These are phyloP conservation scores for Epithele typhae DNA, from an alignment of 768 basidiomycete species.

Conservation along the genomic window DNA sequence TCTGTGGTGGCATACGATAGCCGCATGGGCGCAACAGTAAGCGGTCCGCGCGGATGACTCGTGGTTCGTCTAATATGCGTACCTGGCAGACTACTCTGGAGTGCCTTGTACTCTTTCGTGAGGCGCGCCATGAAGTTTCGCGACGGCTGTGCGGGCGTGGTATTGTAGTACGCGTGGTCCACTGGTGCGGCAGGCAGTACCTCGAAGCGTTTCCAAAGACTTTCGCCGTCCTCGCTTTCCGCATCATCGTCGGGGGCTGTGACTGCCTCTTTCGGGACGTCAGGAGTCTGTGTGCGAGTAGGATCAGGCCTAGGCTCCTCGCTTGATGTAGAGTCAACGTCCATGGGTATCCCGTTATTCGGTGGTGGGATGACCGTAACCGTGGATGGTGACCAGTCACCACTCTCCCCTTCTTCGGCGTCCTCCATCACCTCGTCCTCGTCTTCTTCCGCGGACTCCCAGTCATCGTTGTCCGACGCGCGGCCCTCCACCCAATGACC, in stretches of 20 bases:
- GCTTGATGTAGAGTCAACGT: background rate
- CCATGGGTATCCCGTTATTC: slow-evolving; percentile 1
- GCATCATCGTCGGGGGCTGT: slow-evolving; percentile 24
- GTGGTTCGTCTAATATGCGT: slow-evolving; percentile 13
- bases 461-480: slow-evolving; percentile 26
- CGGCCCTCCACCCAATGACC: slow-evolving; percentile 28
- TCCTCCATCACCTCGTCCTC: slow-evolving; percentile 32
- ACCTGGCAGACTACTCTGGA: slow-evolving; percentile 83
- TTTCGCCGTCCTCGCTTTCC: slow-evolving; percentile 22
- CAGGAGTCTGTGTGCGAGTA: slow-evolving; percentile 16
- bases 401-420: slow-evolving; percentile 33
- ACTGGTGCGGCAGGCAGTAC: slow-evolving; percentile 67
- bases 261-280: slow-evolving; percentile 28
- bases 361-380: slow-evolving; percentile 10
- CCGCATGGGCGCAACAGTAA: too few relatives aligned
- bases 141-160: slow-evolving; percentile 57
- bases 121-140: slow-evolving; percentile 75
- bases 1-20: slow-evolving; percentile 50
- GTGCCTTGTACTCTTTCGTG: slow-evolving; percentile 76
- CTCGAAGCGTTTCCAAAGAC: slow-evolving; percentile 81
- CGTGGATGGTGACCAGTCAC: slow-evolving; percentile 22
- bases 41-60: too few relatives aligned
- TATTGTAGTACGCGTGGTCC: slow-evolving; percentile 79
- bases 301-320: too few relatives aligned
- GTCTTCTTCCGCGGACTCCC: slow-evolving; percentile 26